phyloP scores from a whole-genome alignment of 2,329 filamentous ascomycete genomes.

The Fusarium sororula region DNA sequence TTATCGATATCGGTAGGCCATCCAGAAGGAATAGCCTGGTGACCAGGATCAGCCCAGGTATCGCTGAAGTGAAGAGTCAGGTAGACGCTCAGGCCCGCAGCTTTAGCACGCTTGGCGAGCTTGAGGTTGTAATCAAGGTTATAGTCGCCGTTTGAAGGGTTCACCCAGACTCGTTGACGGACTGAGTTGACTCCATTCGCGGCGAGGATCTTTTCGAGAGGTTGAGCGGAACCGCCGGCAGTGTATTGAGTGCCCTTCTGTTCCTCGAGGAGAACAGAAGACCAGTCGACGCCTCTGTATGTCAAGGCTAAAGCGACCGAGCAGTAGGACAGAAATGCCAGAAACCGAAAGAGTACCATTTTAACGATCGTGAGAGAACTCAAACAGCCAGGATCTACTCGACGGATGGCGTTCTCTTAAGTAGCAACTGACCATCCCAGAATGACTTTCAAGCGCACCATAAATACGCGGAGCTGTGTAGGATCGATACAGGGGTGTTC shows the following conservation, averaged over 20 bases:
- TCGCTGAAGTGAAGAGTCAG: constrained; percentile 74
- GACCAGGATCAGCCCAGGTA: constrained; percentile 74
- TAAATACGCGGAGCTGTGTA: background rate
- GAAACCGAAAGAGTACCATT: constrained; percentile 23
- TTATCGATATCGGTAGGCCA: constrained; percentile 70
- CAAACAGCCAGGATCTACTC: accelerated
- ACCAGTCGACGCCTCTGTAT: constrained; percentile 76
- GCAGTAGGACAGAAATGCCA: constrained; percentile 24
- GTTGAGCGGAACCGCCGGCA: constrained; percentile 59
- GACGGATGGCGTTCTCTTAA: background rate
- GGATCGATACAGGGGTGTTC: background rate
- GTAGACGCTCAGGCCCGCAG: constrained; percentile 68
- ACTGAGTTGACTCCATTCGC: constrained; percentile 73
- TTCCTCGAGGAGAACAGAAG: constrained; percentile 72
- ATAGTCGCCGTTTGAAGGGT: constrained; percentile 70
- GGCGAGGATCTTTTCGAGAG: constrained; percentile 71
- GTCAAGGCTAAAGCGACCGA: constrained; percentile 56
- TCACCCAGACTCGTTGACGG: constrained; percentile 77
- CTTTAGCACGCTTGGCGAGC: constrained; percentile 71
- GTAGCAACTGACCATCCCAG: background rate
- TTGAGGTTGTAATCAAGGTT: constrained; percentile 75
- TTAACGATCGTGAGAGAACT: background rate
- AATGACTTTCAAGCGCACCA: too few relatives aligned
- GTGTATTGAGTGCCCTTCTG: constrained; percentile 69
- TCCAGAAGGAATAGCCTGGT: constrained; percentile 69